phyloP scores from a whole-genome alignment of 192 early-diverging fungal genomes.

The Entomortierella chlamydospora region DNA sequence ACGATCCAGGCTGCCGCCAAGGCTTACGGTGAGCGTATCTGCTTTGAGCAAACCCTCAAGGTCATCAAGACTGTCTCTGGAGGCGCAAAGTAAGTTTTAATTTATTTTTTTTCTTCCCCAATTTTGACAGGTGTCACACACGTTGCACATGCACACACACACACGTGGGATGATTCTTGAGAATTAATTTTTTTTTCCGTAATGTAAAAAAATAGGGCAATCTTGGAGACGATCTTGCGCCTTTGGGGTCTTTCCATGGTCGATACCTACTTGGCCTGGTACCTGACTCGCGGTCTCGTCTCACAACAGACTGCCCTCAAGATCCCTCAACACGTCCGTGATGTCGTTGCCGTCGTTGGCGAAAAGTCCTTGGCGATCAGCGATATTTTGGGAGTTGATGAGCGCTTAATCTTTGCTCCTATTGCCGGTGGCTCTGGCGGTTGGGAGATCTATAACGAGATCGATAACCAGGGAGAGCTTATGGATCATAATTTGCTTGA shows the following conservation, averaged over 20 bases:
- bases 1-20: conserved; percentile 73
- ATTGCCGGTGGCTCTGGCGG: conserved; percentile 67
- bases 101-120: neutral
- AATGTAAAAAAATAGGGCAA: conserved; percentile 22
- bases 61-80: conserved; percentile 45
- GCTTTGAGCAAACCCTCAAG: conserved; percentile 66
- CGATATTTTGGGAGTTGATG: conserved; percentile 69
- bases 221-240: conserved; percentile 58
- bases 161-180: too few species aligned
- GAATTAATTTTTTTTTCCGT: too few species aligned
- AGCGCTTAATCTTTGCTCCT: conserved; percentile 73
- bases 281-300: conserved; percentile 62
- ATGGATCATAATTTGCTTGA: conserved; percentile 36
- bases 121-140: neutral
- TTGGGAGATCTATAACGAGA: conserved; percentile 74
- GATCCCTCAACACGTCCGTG: conserved; percentile 57
- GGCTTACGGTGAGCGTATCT: conserved; percentile 74
- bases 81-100: conserved; percentile 39
- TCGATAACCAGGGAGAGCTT: conserved; percentile 73
- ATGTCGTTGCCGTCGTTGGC: conserved; percentile 63
- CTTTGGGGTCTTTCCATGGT: conserved; percentile 66
- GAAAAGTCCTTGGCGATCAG: conserved; percentile 64
- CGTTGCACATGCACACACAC: neutral
- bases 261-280: conserved; percentile 68
- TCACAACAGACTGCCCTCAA: conserved; percentile 58